These are phyloP conservation scores for Aquilaria sinensis DNA, from an alignment of 345 rosid species.

Conservation along the genomic window DNA sequence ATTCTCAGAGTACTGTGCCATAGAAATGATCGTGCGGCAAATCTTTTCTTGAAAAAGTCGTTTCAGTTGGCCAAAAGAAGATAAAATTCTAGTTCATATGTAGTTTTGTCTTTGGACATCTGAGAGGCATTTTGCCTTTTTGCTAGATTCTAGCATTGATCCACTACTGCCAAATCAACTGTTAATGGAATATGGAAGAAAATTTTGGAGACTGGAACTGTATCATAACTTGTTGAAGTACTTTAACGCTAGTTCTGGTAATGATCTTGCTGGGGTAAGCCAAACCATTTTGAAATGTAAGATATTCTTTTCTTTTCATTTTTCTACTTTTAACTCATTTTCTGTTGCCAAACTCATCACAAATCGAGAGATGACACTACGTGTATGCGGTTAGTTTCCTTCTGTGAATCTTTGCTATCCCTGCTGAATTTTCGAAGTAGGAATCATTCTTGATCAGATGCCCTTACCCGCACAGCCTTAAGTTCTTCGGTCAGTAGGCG, in stretches of 20 bases:
- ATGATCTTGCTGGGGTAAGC: too few species aligned
- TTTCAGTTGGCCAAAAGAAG: constrained; percentile 68
- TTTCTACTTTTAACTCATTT: too few species aligned
- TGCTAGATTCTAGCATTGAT: constrained; percentile 6
- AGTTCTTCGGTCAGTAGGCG: constrained; percentile 43
- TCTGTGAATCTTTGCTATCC: background rate
- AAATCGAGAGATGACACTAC: too few species aligned
- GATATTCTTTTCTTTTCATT: too few species aligned
- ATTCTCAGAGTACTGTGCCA: constrained; percentile 71
- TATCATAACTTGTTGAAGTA: too few species aligned
- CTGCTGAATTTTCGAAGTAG: background rate
- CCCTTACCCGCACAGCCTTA: constrained; percentile 21
- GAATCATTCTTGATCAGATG: constrained; percentile 12
- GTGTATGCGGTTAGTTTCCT: background rate
- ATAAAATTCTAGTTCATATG: constrained; percentile 13
- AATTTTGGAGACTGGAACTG: too few species aligned
- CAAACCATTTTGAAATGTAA: too few species aligned
- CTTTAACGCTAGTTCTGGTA: too few species aligned
- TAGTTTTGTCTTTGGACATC: background rate
- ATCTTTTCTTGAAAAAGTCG: constrained; percentile 56
- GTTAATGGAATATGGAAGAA: too few species aligned
- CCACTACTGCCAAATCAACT: too few species aligned
- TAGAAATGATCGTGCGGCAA: constrained; percentile 66
- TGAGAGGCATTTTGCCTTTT: constrained; percentile 1
- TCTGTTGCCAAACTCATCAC: too few species aligned